Conservation (phyloP, 2,329 filamentous ascomycete species). For the Chaetothyriales sp. region DNA sequence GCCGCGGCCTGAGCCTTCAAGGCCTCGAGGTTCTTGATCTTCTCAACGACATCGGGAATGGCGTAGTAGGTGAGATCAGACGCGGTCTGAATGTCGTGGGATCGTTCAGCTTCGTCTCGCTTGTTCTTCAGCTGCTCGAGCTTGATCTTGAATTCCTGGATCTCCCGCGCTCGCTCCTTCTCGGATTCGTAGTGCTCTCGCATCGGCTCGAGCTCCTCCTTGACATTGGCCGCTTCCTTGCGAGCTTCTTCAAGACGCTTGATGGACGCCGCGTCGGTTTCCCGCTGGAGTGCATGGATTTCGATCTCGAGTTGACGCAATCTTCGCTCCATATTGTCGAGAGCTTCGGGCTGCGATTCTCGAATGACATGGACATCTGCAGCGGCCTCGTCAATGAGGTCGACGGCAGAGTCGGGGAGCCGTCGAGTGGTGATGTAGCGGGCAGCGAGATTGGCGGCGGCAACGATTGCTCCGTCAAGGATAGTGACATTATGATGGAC, state of each 20-base stretch:
- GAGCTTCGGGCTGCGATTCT: slow-evolving; percentile 89
- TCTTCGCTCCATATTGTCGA: slow-evolving; percentile 86
- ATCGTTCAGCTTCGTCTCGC: slow-evolving; percentile 80
- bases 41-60: slow-evolving; percentile 75
- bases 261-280: slow-evolving; percentile 88
- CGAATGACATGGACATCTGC: slow-evolving; percentile 91
- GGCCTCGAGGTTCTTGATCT: slow-evolving; percentile 68
- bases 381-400: slow-evolving; percentile 89
- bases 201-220: slow-evolving; percentile 81
- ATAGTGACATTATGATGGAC: slow-evolving; percentile 97
- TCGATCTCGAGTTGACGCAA: slow-evolving; percentile 89
- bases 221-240: slow-evolving; percentile 83
- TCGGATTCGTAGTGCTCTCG: slow-evolving; percentile 93
- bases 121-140: slow-evolving; percentile 84
- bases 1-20: slow-evolving; percentile 70
- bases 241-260: slow-evolving; percentile 67
- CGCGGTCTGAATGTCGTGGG: slow-evolving; percentile 69
- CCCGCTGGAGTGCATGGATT: slow-evolving; percentile 84
- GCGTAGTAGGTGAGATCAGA: slow-evolving; percentile 95
- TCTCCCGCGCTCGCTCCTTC: slow-evolving; percentile 76
- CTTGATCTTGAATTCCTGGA: slow-evolving; percentile 90
- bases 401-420: slow-evolving; percentile 90
- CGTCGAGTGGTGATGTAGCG: slow-evolving; percentile 84
- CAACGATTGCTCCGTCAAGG: slow-evolving; percentile 81
- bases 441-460: slow-evolving; percentile 79